These are phyloP conservation scores for Trametes villosa DNA, from an alignment of 768 basidiomycete genomes.

Conservation along the genomic window DNA sequence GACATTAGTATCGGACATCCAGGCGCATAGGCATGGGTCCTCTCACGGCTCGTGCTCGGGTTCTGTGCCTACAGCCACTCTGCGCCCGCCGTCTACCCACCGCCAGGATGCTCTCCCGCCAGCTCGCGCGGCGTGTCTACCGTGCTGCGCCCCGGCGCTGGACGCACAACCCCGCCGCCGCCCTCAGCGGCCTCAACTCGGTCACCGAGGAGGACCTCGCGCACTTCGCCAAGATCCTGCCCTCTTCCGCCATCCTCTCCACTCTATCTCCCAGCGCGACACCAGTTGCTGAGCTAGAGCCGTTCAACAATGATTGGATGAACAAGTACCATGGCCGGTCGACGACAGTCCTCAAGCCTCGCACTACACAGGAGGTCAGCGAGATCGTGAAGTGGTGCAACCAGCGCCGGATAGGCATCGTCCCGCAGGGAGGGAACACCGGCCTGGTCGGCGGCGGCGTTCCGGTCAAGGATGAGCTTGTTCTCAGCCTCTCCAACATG, in stretches of 20 bases:
- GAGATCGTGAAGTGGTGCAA: constrained; percentile 88
- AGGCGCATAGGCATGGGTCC: too few relatives aligned
- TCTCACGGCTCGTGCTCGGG: too few relatives aligned
- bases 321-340: constrained; percentile 88
- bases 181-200: constrained; percentile 34
- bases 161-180: constrained; percentile 28
- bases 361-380: constrained; percentile 85
- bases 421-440: constrained; percentile 98
- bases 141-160: constrained; percentile 22
- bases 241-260: constrained; percentile 66
- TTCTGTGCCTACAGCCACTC: not conserved
- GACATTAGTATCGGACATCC: too few relatives aligned
- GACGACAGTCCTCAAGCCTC: constrained; percentile 87
- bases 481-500: constrained; percentile 85
- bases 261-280: constrained; percentile 57
- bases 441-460: constrained; percentile 96
- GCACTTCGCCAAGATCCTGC: constrained; percentile 69
- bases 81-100: not conserved
- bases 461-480: constrained; percentile 84
- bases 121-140: constrained; percentile 23
- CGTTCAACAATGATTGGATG: constrained; percentile 95
- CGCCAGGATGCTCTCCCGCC: constrained; percentile 22
- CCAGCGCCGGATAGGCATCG: constrained; percentile 79
- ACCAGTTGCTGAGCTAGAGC: constrained; percentile 66
- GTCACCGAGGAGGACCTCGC: constrained; percentile 63